Evolutionary conservation across 2,329 filamentous ascomycete genomes (phyloP), one percentile per base, ranked within the genome.

Genomic region (Trichothecium roseum): DNA sequence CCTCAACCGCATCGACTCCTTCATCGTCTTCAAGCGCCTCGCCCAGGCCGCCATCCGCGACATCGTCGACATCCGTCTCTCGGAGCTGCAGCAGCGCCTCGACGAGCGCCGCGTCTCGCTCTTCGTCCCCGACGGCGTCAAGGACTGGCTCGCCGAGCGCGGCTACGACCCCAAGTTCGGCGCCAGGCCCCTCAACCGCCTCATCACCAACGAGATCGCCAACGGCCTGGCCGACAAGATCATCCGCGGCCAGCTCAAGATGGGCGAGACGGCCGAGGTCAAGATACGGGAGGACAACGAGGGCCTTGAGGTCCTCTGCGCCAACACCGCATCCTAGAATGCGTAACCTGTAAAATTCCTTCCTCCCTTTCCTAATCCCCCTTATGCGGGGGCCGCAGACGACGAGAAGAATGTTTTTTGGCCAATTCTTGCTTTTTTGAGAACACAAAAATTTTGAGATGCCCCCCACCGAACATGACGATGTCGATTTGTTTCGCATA

Each of bases 1-100:
- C 68, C 72, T 96, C 44, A 96, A 98, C 63, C 77, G 91, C 15
- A 86, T 96, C 42, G 89, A 96, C 58, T 89, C 93, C 41, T 95
- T 96, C 63, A 95, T 96, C 55, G 66, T 96, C 52, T 96, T 96
- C 69, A 89, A 88, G 60, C 76, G 89, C 8, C 72, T 96, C 3
- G 84, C 85, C 1, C 72, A 71, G 20, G 66, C 70, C 14, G 88
- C 89, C 13, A 71, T 96, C 38, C 73, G 86, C 20, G 88, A 94
- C 51, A 96, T 96, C 44, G 87, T 95, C 33, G 86, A 96, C 51
- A 95, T 96, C 43, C 77, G 91, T 22, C 68, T 96, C 32, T 74
- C 70, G 41, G 91, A 96, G 61, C 68, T 96, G 7, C 88, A 95
- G 57, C 63, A 64, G 35, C 77, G 87, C 28, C 74, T 96, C 2